These are phyloP conservation scores for Rosa hybrid DNA, from an alignment of 331 rosid species.

Conservation along the genomic window DNA sequence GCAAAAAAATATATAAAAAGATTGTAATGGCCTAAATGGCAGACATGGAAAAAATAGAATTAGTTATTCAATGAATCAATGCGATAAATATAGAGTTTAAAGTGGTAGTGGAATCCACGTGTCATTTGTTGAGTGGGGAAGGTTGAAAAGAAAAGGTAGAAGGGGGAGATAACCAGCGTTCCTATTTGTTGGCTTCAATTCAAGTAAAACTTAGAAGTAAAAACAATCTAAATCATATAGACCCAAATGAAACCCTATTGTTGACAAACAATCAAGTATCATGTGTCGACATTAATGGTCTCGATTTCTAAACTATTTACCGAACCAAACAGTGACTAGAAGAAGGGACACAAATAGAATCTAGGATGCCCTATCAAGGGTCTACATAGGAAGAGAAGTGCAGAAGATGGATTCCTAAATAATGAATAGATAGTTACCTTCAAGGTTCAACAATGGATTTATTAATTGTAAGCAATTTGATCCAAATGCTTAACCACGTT, in stretches of 20 bases:
- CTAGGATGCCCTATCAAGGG: background rate
- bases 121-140: too few relatives aligned
- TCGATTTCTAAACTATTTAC: background rate
- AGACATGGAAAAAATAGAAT: too few relatives aligned
- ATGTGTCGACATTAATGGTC: background rate
- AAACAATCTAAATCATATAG: background rate
- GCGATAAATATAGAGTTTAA: too few relatives aligned
- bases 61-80: too few relatives aligned
- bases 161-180: too few relatives aligned
- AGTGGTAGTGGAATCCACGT: too few relatives aligned
- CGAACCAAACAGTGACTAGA: background rate
- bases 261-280: background rate
- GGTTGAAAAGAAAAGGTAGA: too few relatives aligned
- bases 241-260: background rate
- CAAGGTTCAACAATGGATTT: background rate
- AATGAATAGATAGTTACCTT: background rate
- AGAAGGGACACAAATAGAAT: background rate
- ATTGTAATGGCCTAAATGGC: too few relatives aligned
- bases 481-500: background rate
- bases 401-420: background rate
- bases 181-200: too few relatives aligned
- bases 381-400: background rate
- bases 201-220: background rate
- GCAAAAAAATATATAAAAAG: too few relatives aligned
- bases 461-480: background rate